These are phyloP conservation scores for Picochlorum sp. DNA, from an alignment of 139 green algal genomes.

Conservation along the genomic window DNA sequence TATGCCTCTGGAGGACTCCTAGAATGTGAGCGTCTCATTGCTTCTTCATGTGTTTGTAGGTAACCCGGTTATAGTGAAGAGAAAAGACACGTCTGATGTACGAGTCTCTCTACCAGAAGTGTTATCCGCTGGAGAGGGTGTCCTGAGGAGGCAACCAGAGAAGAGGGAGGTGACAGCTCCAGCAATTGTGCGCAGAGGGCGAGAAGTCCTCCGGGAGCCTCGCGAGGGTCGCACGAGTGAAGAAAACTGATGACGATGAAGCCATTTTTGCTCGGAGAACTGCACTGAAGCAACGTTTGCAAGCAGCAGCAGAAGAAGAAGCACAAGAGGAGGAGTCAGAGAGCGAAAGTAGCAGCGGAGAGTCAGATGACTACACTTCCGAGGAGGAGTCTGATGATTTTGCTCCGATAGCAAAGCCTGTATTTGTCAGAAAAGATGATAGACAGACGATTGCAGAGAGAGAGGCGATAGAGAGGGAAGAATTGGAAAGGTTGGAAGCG, in stretches of 20 bases:
- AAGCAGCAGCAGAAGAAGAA: not conserved
- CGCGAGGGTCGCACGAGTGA: not conserved
- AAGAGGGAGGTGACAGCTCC: not conserved
- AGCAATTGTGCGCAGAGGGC: not conserved
- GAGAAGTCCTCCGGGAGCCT: conserved; percentile 1
- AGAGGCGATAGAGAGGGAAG: conserved; percentile 46
- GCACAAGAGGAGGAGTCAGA: not conserved
- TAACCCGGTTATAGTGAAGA: conserved; percentile 58
- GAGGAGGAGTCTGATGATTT: conserved; percentile 30
- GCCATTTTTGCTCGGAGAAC: not conserved
- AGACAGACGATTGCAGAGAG: conserved; percentile 64
- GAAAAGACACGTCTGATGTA: conserved; percentile 34
- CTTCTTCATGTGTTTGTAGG: conserved; percentile 14
- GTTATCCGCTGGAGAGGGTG: not conserved
- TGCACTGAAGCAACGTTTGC: conserved; percentile 15
- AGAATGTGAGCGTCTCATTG: not conserved
- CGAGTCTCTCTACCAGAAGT: too few species aligned
- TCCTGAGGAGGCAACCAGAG: not conserved
- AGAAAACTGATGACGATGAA: too few species aligned
- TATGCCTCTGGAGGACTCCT: not conserved
- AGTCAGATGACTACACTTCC: conserved; percentile 69
- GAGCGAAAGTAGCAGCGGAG: conserved; percentile 51
- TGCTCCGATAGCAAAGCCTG: conserved; percentile 65
- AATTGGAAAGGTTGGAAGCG: conserved; percentile 28
- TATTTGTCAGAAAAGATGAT: conserved; percentile 71